A percentile compares a stretch with the other conserved stretches of the same genome.
Conservation (phyloP, 2,329 filamentous ascomycete species). For the Furcasterigmium sp. region DNA sequence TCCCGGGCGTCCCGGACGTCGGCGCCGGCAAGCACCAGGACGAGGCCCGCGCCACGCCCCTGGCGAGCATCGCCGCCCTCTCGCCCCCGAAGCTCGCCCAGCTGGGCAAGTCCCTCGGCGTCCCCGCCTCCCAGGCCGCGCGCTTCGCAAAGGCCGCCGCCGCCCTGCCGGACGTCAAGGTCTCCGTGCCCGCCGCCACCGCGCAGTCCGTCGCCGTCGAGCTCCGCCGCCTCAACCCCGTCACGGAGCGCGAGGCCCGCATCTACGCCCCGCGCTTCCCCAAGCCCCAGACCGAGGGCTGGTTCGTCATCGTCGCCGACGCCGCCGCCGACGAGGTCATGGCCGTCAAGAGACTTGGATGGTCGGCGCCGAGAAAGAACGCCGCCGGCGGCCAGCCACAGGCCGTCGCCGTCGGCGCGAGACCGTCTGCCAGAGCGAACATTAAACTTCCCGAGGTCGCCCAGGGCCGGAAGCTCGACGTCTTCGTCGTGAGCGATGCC, state of each 20-base stretch:
- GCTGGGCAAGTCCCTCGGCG: conserved; percentile 44
- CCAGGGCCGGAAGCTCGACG: conserved; percentile 59
- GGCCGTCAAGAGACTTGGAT: conserved; percentile 80
- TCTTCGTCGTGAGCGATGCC: conserved; percentile 78
- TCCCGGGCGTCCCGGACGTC: conserved; percentile 61
- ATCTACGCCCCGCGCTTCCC: conserved; percentile 88
- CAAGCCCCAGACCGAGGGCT: conserved; percentile 91
- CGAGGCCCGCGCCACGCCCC: conserved; percentile 23
- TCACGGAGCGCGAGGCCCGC: conserved; percentile 60
- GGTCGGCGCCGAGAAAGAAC: conserved; percentile 37
- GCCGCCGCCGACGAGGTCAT: conserved; percentile 67
- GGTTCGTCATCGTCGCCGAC: conserved; percentile 76
- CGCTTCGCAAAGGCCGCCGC: conserved; percentile 55
- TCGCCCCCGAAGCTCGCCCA: conserved; percentile 28
- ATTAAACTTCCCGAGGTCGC: conserved; percentile 55
- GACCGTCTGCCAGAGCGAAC: conserved; percentile 46
- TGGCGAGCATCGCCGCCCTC: conserved; percentile 36
- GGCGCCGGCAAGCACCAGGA: conserved; percentile 31
- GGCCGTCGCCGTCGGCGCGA: conserved; percentile 32
- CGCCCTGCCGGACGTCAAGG: conserved; percentile 62
- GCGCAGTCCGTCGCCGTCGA: conserved; percentile 57
- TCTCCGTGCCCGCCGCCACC: conserved; percentile 54
- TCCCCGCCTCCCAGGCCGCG: conserved; percentile 37
- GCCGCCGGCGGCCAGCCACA: conserved; percentile 15
- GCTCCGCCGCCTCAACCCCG: conserved; percentile 62